phyloP scores from a whole-genome alignment of 441 rosid species.

The Gossypium trilobum region DNA sequence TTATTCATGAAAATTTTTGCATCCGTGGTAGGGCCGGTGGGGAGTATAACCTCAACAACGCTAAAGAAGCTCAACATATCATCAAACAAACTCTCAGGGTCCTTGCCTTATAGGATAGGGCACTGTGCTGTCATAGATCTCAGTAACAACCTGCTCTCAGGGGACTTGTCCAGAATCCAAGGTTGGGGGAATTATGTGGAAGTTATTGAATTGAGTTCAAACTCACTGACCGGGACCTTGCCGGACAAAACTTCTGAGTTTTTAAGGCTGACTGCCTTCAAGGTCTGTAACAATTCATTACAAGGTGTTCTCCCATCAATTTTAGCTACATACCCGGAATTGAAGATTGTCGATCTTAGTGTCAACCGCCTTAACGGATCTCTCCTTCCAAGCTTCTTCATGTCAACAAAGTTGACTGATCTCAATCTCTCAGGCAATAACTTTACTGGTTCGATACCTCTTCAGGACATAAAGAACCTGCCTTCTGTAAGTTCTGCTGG shows the following conservation, averaged over 20 bases:
- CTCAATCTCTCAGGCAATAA: conserved; percentile 50
- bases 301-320: conserved; percentile 44
- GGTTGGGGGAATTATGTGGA: conserved; percentile 63
- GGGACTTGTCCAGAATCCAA: conserved; percentile 44
- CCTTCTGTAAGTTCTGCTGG: conserved; percentile 20
- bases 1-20: not conserved
- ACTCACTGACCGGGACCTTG: conserved; percentile 43
- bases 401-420: conserved; percentile 38
- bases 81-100: conserved; percentile 46
- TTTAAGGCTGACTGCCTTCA: conserved; percentile 44
- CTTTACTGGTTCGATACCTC: conserved; percentile 46
- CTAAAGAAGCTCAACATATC: conserved; percentile 54
- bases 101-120: conserved; percentile 44
- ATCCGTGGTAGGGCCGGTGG: conserved; percentile 47
- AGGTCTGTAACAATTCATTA: conserved; percentile 40
- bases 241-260: conserved; percentile 50
- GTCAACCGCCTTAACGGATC: conserved; percentile 36
- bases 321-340: conserved; percentile 49
- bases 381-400: conserved; percentile 40
- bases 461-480: conserved; percentile 27
- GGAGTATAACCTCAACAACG: conserved; percentile 48
- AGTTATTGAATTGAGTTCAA: conserved; percentile 47
- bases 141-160: conserved; percentile 47
- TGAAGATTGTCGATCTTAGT: conserved; percentile 48
- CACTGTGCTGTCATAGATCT: conserved; percentile 50